phyloP scores from a whole-genome alignment of 164 flowering plant genomes.

The Aristolochia fimbriata region DNA sequence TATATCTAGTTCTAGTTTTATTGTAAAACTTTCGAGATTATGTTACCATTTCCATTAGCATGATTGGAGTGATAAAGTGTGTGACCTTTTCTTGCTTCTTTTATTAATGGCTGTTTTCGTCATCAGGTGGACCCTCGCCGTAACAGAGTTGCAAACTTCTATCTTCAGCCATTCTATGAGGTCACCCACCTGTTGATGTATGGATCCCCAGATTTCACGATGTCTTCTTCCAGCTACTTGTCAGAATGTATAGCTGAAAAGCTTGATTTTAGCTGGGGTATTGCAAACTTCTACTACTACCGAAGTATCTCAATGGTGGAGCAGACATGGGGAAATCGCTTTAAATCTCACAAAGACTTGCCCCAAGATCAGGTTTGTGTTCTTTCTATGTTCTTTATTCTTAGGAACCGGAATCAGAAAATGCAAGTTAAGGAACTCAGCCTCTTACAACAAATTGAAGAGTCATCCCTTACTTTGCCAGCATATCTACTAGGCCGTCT shows the following conservation, averaged over 20 bases:
- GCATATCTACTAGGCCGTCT: no score
- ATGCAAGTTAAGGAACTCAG: no score
- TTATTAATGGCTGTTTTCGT: not conserved
- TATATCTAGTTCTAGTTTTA: slow-evolving; percentile 10
- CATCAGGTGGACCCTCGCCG: slow-evolving; percentile 2
- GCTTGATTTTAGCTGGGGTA: slow-evolving; percentile 39
- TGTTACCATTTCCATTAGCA: not conserved
- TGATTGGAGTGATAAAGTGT: not conserved
- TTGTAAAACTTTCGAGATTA: not conserved
- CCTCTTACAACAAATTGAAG: no score
- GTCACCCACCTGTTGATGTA: slow-evolving; percentile 44
- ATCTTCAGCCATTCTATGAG: slow-evolving; percentile 61
- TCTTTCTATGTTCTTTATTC: not conserved
- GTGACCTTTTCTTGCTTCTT: no score
- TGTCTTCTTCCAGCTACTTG: slow-evolving; percentile 7
- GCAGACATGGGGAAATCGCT: slow-evolving; percentile 38
- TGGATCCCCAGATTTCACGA: slow-evolving; percentile 8
- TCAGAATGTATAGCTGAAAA: slow-evolving; percentile 2
- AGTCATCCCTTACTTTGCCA: no score
- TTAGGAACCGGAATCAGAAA: no score
- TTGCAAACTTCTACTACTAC: slow-evolving; percentile 56
- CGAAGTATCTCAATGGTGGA: slow-evolving; percentile 58
- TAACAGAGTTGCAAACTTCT: slow-evolving; percentile 33
- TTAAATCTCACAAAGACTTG: slow-evolving; percentile 64
- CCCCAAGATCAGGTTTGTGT: slow-evolving; percentile 51